Base-by-base conservation (phyloP, 352 stramenopile species). In the Aphanomyces euteiches region DNA sequence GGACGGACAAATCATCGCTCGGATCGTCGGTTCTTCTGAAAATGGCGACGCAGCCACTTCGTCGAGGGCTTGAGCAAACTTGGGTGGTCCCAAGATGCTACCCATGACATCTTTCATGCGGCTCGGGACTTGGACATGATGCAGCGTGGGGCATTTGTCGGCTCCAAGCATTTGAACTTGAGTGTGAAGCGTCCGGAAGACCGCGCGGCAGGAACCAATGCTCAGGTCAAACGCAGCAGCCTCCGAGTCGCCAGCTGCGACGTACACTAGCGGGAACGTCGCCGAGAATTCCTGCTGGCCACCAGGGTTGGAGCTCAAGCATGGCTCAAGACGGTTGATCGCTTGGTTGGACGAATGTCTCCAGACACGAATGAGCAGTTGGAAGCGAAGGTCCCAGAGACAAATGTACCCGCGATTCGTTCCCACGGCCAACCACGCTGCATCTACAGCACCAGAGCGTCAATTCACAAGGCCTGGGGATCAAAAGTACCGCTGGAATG, bases 301-400 rank as follows among this genome's bases (percentile, higher is more conserved):
- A 17, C 40, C 37, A 73, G 69, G 82, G n/a, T 63, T 56, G 12
- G 47, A n/a, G 12, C 60, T 54, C 37, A 93, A 74, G 58, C 86
- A 96, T 5, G 87, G 86, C 74, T 94, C 88, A 40, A 96, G 75
- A n/a, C 87, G 78, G 67, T 97, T 92, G 57, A 99, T 97, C 34
- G 88, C 79, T 54, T 82, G 81, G 40, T 93, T 83, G 17, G 90
- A 96, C 50, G 90, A 98, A 78, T 99, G 96, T n/a, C 93, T 82
- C 96, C 95, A 99, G 13, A 98, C 88, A 39, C 97, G 96, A 58
- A 98, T 93, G 38, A 98, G 82, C 63, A 96, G 78, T 47, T 98
- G 84, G 81, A 98, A 99, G 17, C 97, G 89, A 56, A 99, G 74
- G 75, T 99, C 97, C 92, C 94, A 99, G 36, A 99, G 73, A 66